Evolutionary conservation across 1,284 basidiomycete genomes (phyloP).

Genomic region (Cronartium quercuum): DNA sequence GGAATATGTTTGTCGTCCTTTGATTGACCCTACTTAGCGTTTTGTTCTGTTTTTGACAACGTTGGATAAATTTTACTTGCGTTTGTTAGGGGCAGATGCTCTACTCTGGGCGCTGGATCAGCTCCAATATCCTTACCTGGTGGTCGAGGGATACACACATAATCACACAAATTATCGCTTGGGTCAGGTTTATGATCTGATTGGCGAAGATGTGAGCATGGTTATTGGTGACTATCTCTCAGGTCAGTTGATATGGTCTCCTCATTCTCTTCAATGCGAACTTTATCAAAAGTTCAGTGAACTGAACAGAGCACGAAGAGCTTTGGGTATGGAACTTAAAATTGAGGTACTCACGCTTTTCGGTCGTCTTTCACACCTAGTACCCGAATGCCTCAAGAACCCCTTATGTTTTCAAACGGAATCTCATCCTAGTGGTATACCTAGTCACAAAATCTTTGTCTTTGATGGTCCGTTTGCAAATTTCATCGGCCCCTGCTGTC

Average conservation of each 20-base stretch:
- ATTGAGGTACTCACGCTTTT: no score
- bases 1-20: conserved; percentile 19
- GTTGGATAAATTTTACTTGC: background rate
- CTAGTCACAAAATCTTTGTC: background rate
- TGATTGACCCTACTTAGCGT: background rate
- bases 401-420: background rate
- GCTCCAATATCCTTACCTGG: conserved; percentile 21
- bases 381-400: background rate
- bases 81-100: conserved; percentile 23
- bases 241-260: background rate
- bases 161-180: conserved; percentile 24
- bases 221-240: conserved; percentile 35
- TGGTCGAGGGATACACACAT: conserved; percentile 19
- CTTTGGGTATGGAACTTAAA: no score
- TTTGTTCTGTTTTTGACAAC: background rate
- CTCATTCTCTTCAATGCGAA: background rate
- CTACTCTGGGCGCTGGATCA: conserved; percentile 31
- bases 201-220: conserved; percentile 23
- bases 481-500: background rate
- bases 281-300: no score
- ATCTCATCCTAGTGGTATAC: background rate
- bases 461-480: background rate
- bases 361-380: no score
- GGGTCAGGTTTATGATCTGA: conserved; percentile 7
- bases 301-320: no score